Evolutionary conservation across 768 basidiomycete genomes (phyloP), one percentile per base, ranked within the genome.

Genomic region (Amanita jacksonii): DNA sequence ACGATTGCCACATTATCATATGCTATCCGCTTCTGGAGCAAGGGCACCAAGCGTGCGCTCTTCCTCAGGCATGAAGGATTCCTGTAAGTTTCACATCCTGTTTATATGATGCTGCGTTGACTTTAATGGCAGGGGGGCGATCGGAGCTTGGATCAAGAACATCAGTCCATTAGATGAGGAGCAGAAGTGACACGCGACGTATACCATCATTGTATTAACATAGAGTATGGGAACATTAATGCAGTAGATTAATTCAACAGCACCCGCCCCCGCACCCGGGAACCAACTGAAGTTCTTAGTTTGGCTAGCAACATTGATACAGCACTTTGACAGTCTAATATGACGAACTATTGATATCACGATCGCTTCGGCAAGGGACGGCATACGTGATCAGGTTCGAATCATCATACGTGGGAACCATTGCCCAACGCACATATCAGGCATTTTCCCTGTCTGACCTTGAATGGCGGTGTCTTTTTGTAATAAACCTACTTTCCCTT

Each of bases 11-110:
- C 96, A 13, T 71, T 98, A 41, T 98, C 96, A 16, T 99, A 99
- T 64, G 96, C 96, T 16, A 98, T 99, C 63, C 81, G 96, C 13
- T 99, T 98, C 68, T 99, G 96, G 96, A 93, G 90, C 55, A 94
- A 93, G 60, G 96, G 96, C 0, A 93, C 82, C 24, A 98, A 97
- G 63, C 79, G 90, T 31, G 96, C 96, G 32, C 70, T 97, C 52
- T 99, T 99, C 71, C 71, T 99, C 50, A 79, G 96, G 48, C 96
- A 99, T 54, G 96, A 99, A 67, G 96, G 94, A 3, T 98, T 97
- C 70, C 64, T 97, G 87, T 93, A 62, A 67, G 87, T 79, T 41
- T 34, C 31, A 48, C 34, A 41, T 52, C 31, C 48, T 41, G 35
- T 45, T 41, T 32, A 45, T 48, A 20, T 46, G 43, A 28, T 40